phyloP scores from a whole-genome alignment of 805 yeast species.

The Candida boleticola region DNA sequence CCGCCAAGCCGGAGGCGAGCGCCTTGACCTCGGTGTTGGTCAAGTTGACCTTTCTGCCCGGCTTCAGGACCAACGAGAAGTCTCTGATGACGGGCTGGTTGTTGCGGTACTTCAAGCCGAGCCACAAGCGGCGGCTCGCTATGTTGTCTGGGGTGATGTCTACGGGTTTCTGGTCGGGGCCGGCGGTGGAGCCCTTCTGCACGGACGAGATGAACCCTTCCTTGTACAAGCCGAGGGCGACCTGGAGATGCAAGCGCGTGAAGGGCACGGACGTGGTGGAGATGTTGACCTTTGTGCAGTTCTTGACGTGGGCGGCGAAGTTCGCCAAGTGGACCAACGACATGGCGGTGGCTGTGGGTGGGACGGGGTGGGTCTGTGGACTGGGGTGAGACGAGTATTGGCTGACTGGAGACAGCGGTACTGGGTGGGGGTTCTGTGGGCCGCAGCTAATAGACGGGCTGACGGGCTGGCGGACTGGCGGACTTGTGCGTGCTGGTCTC shows the following conservation, averaged over 20 bases:
- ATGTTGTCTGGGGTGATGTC: conserved; percentile 87
- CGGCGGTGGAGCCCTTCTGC: conserved; percentile 78
- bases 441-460: not conserved
- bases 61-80: conserved; percentile 76
- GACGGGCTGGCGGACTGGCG: not conserved
- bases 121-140: conserved; percentile 84
- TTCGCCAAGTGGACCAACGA: conserved; percentile 82
- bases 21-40: conserved; percentile 61
- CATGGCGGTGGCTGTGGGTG: conserved; percentile 41
- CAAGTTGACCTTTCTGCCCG: conserved; percentile 73
- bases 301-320: conserved; percentile 85
- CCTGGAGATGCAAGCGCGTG: conserved; percentile 76
- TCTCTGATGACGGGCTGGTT: conserved; percentile 72
- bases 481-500: too few relatives aligned
- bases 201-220: conserved; percentile 87
- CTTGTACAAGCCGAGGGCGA: conserved; percentile 80
- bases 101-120: conserved; percentile 84
- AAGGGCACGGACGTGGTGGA: conserved; percentile 80
- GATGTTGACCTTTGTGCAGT: conserved; percentile 72
- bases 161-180: conserved; percentile 76
- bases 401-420: not conserved
- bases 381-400: not conserved
- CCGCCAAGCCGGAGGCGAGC: conserved; percentile 72
- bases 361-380: not conserved
- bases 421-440: not conserved